These are phyloP conservation scores for Tylopilus subfusipes DNA, from an alignment of 768 basidiomycete genomes.

Conservation along the genomic window DNA sequence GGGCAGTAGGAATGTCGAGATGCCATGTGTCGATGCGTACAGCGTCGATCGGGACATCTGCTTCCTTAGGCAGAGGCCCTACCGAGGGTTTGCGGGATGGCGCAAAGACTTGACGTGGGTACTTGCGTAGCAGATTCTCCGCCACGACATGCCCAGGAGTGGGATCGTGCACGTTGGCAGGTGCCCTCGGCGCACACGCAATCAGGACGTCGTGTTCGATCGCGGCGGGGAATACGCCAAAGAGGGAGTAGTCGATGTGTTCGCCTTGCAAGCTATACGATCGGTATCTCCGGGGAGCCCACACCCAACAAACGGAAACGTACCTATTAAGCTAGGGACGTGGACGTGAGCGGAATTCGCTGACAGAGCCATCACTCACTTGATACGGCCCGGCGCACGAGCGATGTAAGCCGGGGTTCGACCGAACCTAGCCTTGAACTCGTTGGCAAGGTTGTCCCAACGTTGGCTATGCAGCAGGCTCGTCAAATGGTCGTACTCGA, in stretches of 20 bases:
- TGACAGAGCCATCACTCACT: conserved; percentile 40
- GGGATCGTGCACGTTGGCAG: conserved; percentile 16
- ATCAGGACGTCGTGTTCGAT: conserved; percentile 82
- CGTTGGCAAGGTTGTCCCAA: conserved; percentile 58
- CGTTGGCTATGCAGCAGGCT: conserved; percentile 34
- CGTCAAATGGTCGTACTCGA: background rate
- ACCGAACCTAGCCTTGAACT: conserved; percentile 64
- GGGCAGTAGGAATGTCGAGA: conserved; percentile 60
- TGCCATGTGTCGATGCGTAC: conserved; percentile 58
- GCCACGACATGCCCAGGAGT: conserved; percentile 55
- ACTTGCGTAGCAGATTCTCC: conserved; percentile 60
- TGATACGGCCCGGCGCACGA: conserved; percentile 78
- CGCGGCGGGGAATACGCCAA: conserved; percentile 83
- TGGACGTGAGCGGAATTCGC: background rate
- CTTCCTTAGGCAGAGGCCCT: conserved; percentile 25
- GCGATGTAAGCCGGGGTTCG: conserved; percentile 66
- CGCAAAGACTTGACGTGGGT: conserved; percentile 54
- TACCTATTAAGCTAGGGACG: conserved; percentile 34
- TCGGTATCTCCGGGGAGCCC: background rate
- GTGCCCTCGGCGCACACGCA: conserved; percentile 53
- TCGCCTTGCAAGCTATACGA: conserved; percentile 51
- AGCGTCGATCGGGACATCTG: conserved; percentile 30
- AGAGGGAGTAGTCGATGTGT: conserved; percentile 81
- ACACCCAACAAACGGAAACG: background rate
- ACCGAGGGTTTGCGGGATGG: conserved; percentile 39